Evolutionary conservation across 352 stramenopile species (phyloP).

Genomic region (Aphanomyces astaci): DNA sequence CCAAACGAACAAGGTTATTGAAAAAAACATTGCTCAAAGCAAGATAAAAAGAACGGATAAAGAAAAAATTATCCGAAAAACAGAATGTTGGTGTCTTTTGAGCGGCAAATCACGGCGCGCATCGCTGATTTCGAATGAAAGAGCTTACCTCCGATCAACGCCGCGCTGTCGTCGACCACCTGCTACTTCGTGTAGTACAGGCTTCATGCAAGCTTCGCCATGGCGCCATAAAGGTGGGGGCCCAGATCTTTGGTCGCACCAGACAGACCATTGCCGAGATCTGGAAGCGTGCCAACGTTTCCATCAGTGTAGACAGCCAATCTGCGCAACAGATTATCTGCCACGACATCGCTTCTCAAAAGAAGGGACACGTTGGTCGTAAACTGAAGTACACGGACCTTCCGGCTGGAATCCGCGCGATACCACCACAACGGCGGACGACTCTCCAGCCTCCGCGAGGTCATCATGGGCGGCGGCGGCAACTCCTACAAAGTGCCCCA

Average conservation of each 20-base stretch:
- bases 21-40: neutral
- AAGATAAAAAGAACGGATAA: neutral
- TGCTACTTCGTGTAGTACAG: neutral
- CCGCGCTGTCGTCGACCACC: neutral
- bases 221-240: neutral
- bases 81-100: neutral
- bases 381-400: neutral
- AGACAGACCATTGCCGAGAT: neutral
- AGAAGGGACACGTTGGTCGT: neutral
- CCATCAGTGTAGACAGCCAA: neutral
- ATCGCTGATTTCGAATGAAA: neutral
- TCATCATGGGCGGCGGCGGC: no score
- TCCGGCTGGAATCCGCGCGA: neutral
- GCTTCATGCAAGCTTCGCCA: neutral
- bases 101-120: neutral
- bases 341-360: neutral
- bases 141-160: neutral
- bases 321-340: neutral
- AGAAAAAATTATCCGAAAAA: neutral
- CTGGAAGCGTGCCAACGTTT: neutral
- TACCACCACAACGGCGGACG: neutral
- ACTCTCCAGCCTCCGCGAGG: neutral
- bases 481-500: no score
- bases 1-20: neutral
- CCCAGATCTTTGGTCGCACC: neutral